Base-by-base conservation (phyloP, 495 filamentous ascomycete species). In the Lasiosphaeria hispida region DNA sequence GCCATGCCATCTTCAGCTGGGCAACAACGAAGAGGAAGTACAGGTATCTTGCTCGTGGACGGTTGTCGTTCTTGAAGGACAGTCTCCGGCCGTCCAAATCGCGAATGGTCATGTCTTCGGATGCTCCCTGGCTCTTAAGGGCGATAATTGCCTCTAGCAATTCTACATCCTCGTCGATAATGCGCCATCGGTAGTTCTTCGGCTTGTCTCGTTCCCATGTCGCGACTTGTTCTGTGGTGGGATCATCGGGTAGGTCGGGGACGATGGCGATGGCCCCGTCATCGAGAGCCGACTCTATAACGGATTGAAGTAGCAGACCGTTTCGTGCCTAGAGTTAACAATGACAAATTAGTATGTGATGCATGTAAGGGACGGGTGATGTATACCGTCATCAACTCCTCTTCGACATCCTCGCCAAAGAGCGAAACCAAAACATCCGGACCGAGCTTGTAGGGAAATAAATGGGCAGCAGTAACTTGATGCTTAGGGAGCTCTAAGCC, bases 231-330 rank as follows among this genome's bases (percentile, higher is more conserved):
- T 15, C 39, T 11, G 39, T 41, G 10, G 10, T 41, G 3, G 39
- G 39, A 41, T 41, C 39, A 8, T 15, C 39, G 10, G 39, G 39
- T 14, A 67, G 18, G 48, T 59, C 49, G 1, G 64, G 64, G 14
- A 67, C 62, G 35, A 67, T 61, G 10, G 49, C 54, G 42, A 64
- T 60, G 10, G 41, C 57, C 0, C 62, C 62, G 39, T 61, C 58
- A 44, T 64, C 58, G n/a, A 64, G 39, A 30, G 57, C 61, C 14
- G 10, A 38, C 54, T 67, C 45, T 8, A 66, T 37, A 23, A 13
- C 14, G 0, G 6, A 3, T 15, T 58, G 19, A 45, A 66, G 57
- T 40, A 66, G 36, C 2, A 66, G 50, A 34, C 63, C 63, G 23
- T 64, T 54, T 40, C 49, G 49, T 52, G 51, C 15, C 38, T 54